Evolutionary conservation across 2,329 filamentous ascomycete genomes (phyloP), one percentile per base, ranked within the genome.

Genomic region (Ceratocystis ficicola): DNA sequence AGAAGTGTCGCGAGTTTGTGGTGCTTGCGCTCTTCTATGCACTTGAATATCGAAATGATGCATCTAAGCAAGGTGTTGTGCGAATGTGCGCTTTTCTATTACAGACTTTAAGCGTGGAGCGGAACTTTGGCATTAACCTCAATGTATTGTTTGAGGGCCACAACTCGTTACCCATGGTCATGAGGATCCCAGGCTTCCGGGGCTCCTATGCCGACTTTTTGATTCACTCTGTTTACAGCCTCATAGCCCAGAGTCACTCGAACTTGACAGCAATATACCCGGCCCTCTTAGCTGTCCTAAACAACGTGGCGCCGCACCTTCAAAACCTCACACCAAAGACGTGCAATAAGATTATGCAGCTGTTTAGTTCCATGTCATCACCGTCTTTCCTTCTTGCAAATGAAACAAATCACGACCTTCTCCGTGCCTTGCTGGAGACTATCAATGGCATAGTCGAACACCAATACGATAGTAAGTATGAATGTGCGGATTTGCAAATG

Each of bases 11-110:
- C 72, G 94, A 99, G 73, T 96, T 97, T 75, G 82, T 96, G 63
- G 84, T 97, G 12, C 79, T 97, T 22, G 86, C 95, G 50, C 78
- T 97, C 2, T 99, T 95, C 76, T 96, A 97, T 73, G 90, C 92
- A 3, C 84, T 96, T 60, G 91, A 96, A 73, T 88, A 94, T 74
- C 91, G 90, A 72, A 83, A 85, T 52, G 93, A 97, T 72, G 79
- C 88, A 22, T 86, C 91, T 1, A 95, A 93, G 74, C 92, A 96
- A 74, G 94, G 94, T 0, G 81, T 96, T 1, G 90, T 97, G 30
- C 84, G 94, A 65, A 96, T 97, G 91, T 96, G 94, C 75, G 87
- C 95, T n/a, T 97, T 99, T 74, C 82, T 97, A 55, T 77, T 99
- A 50, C 94, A 99, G 75, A 97, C 94, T 0, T 78, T 99, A 72